Base-by-base conservation (phyloP, 1,284 basidiomycete genomes). In the Cryptococcus sp. region DNA sequence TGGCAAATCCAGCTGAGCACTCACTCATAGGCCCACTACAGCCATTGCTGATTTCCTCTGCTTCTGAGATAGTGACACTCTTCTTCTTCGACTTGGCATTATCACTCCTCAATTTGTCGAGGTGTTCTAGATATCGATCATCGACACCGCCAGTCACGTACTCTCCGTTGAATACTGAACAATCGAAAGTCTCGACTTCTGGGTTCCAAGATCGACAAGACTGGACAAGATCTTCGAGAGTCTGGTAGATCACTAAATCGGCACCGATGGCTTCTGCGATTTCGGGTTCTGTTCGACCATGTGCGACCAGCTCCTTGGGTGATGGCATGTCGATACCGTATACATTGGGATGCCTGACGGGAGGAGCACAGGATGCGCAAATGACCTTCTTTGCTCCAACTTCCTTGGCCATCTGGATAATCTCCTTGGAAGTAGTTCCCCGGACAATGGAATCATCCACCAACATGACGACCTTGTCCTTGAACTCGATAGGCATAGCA, bases 281-380 rank as follows among this genome's bases (percentile, higher is more conserved):
- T 56, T 87, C 82, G 39, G 83, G 80, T 19, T 83, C 83, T 45
- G 85, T 84, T 50, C 91, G 85, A 43, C 81, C 83, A 74, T 96
- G 81, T 0, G 93, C 96, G 46, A 99, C 94, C 32, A 99, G 86
- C 74, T 99, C 96, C 36, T 80, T 76, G 9, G 91, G 85, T 1
- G 91, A 91, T 28, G 96, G 96, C 96, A 98, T 99, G 78, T 99
- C 96, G 70, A 99, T 99, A 31, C 96, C 96, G 76, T 98, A 98
- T 5, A 99, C 96, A 70, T 98, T 97, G 10, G 91, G 87, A 74
- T 85, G 84, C 81, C 91, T 82, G 67, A 98, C 98, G 2, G 94
- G 91, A 13, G 96, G 96, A 14, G 96, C 91, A 67, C 94, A 98
- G 49, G 91, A 96, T 1, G 96, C 96, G 61, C 98, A 86, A 61